Conservation (phyloP, 768 basidiomycete species). For the Coprinopsis cinerea region DNA sequence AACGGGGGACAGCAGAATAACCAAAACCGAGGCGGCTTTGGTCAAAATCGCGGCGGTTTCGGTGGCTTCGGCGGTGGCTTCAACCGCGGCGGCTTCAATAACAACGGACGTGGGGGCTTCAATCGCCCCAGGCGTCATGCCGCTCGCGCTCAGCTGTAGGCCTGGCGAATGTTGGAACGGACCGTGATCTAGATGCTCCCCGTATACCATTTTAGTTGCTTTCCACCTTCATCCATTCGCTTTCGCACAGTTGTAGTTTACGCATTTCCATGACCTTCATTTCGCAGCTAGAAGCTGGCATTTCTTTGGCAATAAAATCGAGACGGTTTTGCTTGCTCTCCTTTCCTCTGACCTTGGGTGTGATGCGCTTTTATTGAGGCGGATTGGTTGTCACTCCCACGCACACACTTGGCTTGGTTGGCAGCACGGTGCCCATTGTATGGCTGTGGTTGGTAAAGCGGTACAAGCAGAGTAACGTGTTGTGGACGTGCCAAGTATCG, state of each 20-base stretch:
- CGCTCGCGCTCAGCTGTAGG: conserved; percentile 1
- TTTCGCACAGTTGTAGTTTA: conserved; percentile 3
- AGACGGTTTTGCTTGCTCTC: conserved; percentile 10
- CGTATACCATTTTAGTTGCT: not conserved
- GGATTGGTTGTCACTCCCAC: no score
- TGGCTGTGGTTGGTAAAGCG: no score
- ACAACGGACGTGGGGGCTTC: not conserved
- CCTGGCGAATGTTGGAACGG: no score
- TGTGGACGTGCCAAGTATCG: no score
- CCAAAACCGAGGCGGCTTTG: not conserved
- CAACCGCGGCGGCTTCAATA: no score
- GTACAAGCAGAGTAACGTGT: no score
- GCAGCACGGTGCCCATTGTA: no score
- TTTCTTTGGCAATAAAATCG: conserved; percentile 8
- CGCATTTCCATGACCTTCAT: not conserved
- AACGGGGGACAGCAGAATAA: not conserved
- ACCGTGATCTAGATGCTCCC: not conserved
- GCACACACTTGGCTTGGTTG: no score
- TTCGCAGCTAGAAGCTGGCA: conserved; percentile 8
- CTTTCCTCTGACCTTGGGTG: no score
- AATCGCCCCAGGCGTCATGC: no score
- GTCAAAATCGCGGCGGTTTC: not conserved
- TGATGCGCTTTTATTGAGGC: no score
- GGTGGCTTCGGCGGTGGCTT: not conserved
- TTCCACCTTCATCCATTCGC: not conserved